Percentiles rank a stretch among this genome's conserved stretches.
phyloP scores from a whole-genome alignment of 345 rosid genomes.

The Adansonia digitata region DNA sequence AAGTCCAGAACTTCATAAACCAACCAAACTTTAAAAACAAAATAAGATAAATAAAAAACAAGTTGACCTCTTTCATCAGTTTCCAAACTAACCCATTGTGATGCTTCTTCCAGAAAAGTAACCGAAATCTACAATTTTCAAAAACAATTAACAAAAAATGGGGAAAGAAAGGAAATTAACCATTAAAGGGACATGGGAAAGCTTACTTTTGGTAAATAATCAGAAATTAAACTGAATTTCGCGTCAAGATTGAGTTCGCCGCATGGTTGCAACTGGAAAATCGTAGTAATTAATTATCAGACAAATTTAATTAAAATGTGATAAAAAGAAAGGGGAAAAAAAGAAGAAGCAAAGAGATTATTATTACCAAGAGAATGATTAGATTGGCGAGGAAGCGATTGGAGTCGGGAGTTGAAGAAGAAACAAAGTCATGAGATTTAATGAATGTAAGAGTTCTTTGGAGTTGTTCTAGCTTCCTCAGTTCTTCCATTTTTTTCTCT shows the following conservation, averaged over 20 bases:
- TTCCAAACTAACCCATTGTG: slow-evolving; percentile 25
- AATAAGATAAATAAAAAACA: background rate
- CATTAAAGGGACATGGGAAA: background rate
- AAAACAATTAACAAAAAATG: background rate
- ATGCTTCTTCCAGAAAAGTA: slow-evolving; percentile 47
- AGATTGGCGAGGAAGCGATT: slow-evolving; percentile 63
- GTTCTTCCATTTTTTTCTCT: slow-evolving; percentile 51
- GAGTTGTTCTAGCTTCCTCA: slow-evolving; percentile 59
- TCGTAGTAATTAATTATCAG: no score
- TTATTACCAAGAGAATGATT: slow-evolving; percentile 57
- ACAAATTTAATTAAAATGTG: background rate
- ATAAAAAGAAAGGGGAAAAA: background rate
- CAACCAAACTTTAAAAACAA: background rate
- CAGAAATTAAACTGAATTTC: slow-evolving; percentile 37
- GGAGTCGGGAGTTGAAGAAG: slow-evolving; percentile 33
- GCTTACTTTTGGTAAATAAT: slow-evolving; percentile 53
- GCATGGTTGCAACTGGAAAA: slow-evolving; percentile 57
- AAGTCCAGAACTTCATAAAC: background rate
- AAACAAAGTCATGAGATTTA: slow-evolving; percentile 31
- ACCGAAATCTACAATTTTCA: slow-evolving; percentile 37
- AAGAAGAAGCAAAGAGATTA: slow-evolving; percentile 1
- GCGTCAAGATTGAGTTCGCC: slow-evolving; percentile 46
- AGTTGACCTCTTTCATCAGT: slow-evolving; percentile 18
- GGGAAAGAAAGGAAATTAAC: background rate
- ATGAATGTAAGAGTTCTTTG: slow-evolving; percentile 50